Conservation (phyloP, 306 rosid species). For the Prunus salicina region DNA sequence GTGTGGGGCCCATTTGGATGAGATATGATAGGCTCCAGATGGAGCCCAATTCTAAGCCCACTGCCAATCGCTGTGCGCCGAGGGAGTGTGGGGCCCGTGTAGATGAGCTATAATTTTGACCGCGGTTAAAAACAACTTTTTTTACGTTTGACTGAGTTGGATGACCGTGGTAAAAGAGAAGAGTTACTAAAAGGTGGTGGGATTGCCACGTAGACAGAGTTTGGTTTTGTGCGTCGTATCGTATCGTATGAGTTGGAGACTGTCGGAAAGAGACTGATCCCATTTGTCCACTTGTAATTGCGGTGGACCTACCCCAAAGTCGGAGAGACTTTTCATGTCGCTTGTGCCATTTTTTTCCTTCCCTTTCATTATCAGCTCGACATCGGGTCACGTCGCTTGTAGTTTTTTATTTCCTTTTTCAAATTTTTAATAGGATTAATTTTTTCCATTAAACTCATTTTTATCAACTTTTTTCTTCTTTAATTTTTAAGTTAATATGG, state of each 20-base stretch:
- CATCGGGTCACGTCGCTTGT: not conserved
- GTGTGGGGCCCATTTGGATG: conserved; percentile 5
- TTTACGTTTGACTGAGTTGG: not conserved
- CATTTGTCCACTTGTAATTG: not conserved
- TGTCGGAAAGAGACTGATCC: not conserved
- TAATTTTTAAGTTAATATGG: no score
- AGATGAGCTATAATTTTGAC: not conserved
- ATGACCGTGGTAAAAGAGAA: not conserved
- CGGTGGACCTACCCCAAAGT: not conserved
- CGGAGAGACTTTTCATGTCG: not conserved
- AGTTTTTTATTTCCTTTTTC: not conserved
- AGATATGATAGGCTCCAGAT: not conserved
- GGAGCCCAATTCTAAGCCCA: not conserved
- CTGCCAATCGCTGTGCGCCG: not conserved
- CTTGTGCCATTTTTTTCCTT: not conserved
- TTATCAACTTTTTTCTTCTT: no score
- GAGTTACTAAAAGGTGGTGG: not conserved
- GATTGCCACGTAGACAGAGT: not conserved
- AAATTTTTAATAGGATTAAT: not conserved
- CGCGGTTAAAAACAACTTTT: not conserved
- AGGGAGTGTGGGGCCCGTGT: not conserved
- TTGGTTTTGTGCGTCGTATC: not conserved
- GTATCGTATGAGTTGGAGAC: not conserved
- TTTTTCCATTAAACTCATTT: no score
- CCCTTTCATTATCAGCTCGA: not conserved